phyloP scores from a whole-genome alignment of 768 basidiomycete genomes.

The Collybia sordida region DNA sequence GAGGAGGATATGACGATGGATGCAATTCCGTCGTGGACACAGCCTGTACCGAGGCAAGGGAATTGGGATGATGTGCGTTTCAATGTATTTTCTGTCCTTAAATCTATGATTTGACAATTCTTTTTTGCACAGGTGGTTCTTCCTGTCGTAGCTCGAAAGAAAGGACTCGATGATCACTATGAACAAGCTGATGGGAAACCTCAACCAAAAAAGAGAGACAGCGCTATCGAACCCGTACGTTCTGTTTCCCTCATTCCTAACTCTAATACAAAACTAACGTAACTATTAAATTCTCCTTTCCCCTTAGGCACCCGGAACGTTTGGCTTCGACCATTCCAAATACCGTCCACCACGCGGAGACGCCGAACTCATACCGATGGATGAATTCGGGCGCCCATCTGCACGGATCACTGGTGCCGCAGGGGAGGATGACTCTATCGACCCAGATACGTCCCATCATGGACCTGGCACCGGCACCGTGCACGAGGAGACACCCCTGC shows the following conservation, averaged over 20 bases:
- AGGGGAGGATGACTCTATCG: conserved; percentile 19
- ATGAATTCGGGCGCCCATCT: conserved; percentile 60
- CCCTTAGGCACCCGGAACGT: conserved; percentile 82
- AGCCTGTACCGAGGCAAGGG: conserved; percentile 62
- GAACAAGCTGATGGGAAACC: conserved; percentile 70
- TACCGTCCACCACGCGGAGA: conserved; percentile 49
- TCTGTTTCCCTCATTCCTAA: conserved; percentile 2
- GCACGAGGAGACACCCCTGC: conserved; percentile 27
- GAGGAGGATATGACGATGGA: conserved; percentile 52
- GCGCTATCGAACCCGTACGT: conserved; percentile 58
- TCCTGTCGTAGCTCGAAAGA: conserved; percentile 83
- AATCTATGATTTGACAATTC: conserved; percentile 10
- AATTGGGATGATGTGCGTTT: conserved; percentile 80
- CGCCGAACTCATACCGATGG: conserved; percentile 54
- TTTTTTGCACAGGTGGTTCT: conserved; percentile 61
- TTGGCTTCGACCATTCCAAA: conserved; percentile 75
- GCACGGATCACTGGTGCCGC: conserved; percentile 15
- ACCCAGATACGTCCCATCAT: conserved; percentile 16
- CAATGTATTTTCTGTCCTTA: conserved; percentile 18
- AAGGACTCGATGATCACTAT: conserved; percentile 71
- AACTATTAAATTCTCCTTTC: neutral
- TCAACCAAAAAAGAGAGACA: conserved; percentile 44
- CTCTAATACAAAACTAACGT: neutral
- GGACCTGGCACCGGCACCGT: conserved; percentile 12
- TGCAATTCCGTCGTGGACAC: conserved; percentile 83